Percentiles rank a stretch among this genome's conserved stretches.
Evolutionary conservation across 2,329 filamentous ascomycete species (phyloP).

Genomic region (Lasiodiplodia citricola): DNA sequence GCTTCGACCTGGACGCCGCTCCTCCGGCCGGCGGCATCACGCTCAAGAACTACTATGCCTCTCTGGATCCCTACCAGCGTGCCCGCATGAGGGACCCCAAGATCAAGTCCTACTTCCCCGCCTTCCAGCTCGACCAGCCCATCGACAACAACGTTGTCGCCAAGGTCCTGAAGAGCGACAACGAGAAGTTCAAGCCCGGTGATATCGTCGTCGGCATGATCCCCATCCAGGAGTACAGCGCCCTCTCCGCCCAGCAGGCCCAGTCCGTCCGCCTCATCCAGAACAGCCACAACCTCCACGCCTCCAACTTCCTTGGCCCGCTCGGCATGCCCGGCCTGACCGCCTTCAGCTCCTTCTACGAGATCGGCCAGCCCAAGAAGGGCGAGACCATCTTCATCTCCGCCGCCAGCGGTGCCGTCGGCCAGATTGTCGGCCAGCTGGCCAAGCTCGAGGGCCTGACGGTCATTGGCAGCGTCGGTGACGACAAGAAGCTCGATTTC

Average conservation of each 20-base stretch:
- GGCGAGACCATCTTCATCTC: constrained; percentile 84
- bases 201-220: constrained; percentile 66
- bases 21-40: constrained; percentile 69
- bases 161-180: constrained; percentile 74
- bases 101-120: constrained; percentile 69
- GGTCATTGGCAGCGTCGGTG: constrained; percentile 81
- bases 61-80: constrained; percentile 85
- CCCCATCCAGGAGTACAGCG: constrained; percentile 73
- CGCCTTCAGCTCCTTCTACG: constrained; percentile 75
- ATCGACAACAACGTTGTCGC: constrained; percentile 69
- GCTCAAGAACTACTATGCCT: constrained; percentile 73
- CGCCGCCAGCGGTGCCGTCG: constrained; percentile 80
- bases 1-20: constrained; percentile 69
- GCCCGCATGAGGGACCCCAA: constrained; percentile 73
- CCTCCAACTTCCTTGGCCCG: constrained; percentile 72
- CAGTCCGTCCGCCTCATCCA: constrained; percentile 61
- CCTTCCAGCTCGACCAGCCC: constrained; percentile 66
- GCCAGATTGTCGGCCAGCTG: constrained; percentile 81
- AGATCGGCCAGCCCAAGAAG: constrained; percentile 75
- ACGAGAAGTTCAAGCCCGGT: constrained; percentile 66
- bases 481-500: constrained; percentile 79
- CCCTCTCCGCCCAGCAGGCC: constrained; percentile 56
- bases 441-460: constrained; percentile 80
- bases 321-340: constrained; percentile 81
- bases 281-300: constrained; percentile 72